Base-by-base conservation (phyloP, 441 rosid genomes). In the Pelargonium cotyledonis region DNA sequence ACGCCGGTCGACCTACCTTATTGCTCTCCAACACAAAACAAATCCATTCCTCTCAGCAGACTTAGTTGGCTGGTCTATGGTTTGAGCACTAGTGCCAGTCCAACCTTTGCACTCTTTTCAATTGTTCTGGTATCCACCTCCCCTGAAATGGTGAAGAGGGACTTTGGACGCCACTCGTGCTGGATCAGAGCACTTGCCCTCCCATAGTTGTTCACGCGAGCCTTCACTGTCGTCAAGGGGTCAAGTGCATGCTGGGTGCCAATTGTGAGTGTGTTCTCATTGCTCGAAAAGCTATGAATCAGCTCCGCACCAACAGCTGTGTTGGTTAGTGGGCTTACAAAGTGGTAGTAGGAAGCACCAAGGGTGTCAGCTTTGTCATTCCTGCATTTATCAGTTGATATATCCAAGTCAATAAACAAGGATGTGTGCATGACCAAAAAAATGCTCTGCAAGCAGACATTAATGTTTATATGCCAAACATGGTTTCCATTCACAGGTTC, bases 261-360 rank as follows among this genome's bases (percentile, higher is more conserved):
- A 0, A 95, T 75, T 5, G 92, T 89, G 63, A 95, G 78, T 1
- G 89, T 76, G 80, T 90, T 95, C 71, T 90, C 95, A 1, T 90
- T 86, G 83, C 74, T 89, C n/a, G 97, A 76, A 65, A 92, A 88
- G 83, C 86, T 84, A 67, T 85, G 99, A 73, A 72, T 84, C 66
- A 95, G 85, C 89, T 95, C 99, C 0, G 96, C 99, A 15, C 99
- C 99, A 46, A 95, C 98, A 31, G 92, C 91, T 5, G 98, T 94
- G 78, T 77, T 88, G 65, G 81, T 86, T 81, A 89, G 73, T 0
- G 94, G 99, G 78, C 86, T 89, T 72, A 92, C 97, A 8, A 72
- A 67, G 79, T 89, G 98, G 81, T 92, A 95, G 81, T 95, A 92
- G 63, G 99, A 90, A 35, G 95, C 96, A 68, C 53, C 90, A 41